Evolutionary conservation across 1,284 basidiomycete species (phyloP), one percentile per base, ranked within the genome.

Genomic region (Malassezia sp.): DNA sequence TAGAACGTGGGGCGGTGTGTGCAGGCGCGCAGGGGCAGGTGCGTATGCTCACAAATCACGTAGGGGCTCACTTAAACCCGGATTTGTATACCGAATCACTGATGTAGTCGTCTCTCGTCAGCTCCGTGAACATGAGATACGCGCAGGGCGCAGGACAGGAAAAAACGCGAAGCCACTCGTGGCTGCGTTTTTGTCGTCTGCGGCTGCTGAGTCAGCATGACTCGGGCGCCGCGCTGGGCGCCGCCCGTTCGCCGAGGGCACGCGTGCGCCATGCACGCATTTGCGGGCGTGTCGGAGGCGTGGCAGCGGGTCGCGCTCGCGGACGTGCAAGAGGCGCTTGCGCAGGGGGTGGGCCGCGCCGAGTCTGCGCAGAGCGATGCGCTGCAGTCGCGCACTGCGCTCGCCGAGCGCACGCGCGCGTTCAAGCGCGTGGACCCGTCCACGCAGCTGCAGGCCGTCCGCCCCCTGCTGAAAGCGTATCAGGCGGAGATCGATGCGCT

Each of bases 401-500:
- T 69, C 18, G 64, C 66, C 0, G 64, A 69, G 10, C 61, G 62
- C 29, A 69, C 66, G 2, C 43, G 61, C 17, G 63, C 63, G 21
- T 69, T 67, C 45, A 65, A 61, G 17, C 59, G 63, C 37, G 56
- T 60, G 28, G 41, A 55, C 10, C 56, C 59, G 28, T 40, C 54
- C 21, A 42, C 45, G 20, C 59, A 63, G 45, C 55, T 60, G 37
- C 58, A 61, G 10, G 54, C 41, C 34, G 53, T 67, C 54, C 65
- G 65, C 35, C 55, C 58, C 9, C 47, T 67, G 22, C 56, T 69
- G 35, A 67, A 66, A 39, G 45, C 46, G 5, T 96, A 97, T 74
- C 91, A 97, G 73, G 77, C 82, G 6, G 91, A 96, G 73, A 96
- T 99, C 53, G 91, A 99, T 73, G 82, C 75, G 59, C 79, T 97